Evolutionary conservation across 164 flowering plant species (phyloP).

Genomic region (Berberis thunbergii): DNA sequence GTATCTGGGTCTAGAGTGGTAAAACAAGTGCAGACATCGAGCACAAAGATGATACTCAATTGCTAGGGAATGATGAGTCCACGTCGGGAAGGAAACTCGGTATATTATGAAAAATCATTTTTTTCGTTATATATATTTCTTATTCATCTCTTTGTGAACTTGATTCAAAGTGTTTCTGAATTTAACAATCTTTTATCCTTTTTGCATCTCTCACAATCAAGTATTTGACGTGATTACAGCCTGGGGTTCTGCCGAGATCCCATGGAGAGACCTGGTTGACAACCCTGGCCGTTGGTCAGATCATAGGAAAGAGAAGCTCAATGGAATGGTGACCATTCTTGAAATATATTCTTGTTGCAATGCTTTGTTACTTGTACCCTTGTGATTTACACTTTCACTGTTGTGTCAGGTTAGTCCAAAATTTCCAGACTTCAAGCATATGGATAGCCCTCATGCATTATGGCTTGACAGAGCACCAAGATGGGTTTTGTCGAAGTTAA

Average conservation of each 20-base stretch:
- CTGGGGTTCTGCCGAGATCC: background rate
- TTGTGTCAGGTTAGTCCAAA: constrained; percentile 27
- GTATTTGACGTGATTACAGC: background rate
- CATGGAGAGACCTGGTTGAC: constrained; percentile 25
- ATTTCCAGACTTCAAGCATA: constrained; percentile 55
- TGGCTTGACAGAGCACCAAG: constrained; percentile 45
- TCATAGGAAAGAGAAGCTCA: constrained; percentile 32
- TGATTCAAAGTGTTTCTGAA: background rate
- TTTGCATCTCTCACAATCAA: background rate
- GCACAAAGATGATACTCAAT: background rate
- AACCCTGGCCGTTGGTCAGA: constrained; percentile 47
- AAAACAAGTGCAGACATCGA: background rate
- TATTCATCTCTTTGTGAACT: background rate
- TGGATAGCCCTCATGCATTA: constrained; percentile 26
- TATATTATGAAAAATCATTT: background rate
- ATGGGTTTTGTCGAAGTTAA: constrained; percentile 30
- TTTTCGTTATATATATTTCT: background rate
- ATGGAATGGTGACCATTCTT: constrained; percentile 30
- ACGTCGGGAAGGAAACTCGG: background rate
- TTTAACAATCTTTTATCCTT: background rate
- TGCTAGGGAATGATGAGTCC: background rate
- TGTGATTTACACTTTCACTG: background rate
- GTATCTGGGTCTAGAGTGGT: background rate
- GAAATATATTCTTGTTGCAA: background rate
- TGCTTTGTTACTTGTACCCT: background rate